Evolutionary conservation across 2,329 filamentous ascomycete genomes (phyloP), one percentile per base, ranked within the genome.

Genomic region (Fusarium kyushuense): DNA sequence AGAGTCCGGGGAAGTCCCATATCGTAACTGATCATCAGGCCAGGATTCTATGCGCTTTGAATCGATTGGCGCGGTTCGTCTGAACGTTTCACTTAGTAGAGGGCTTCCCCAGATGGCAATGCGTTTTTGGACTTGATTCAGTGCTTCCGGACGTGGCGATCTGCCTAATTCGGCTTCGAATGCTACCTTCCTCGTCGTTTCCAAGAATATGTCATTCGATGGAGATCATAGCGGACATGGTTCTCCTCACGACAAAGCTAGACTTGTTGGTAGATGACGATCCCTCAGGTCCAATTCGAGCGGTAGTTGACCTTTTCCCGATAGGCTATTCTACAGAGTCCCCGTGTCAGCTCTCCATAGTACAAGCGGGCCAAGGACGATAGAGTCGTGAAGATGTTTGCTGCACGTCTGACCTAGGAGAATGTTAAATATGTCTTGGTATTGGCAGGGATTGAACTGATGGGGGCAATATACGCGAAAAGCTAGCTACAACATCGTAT

Each of bases 331-430:
- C 16, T 38, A 35, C 9, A 51, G 29, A 16, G 35, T 40, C 17
- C 47, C 23, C 13, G 27, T 51, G n/a, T 14, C 8, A 2, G 10
- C 9, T 40, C 38, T 29, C 4, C n/a, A 21, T 51, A 17, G 40
- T 62, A 46, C 40, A 62, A 62, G 58, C 58, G 58, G 58, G 27
- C 58, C 57, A 62, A 62, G 52, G 57, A 62, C 46, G 29, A 42
- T 51, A 7, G 14, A 38, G 32, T 19, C 10, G 32, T 27, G 3
- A 17, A 10, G 7, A 17, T n/a, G 12, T 29, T 17, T 27, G 8
- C 33, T 27, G 47, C 33, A 29, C 3, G 7, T n/a, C 10, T 21
- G 25, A 13, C 47, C 32, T 29, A 9, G 13, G 23, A 25, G 10
- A 21, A 13, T 27, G 16, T 19, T n/a, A 36, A 19, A 19, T 16